Evolutionary conservation across 106 monocot genomes (phyloP).

Genomic region (Dendrobium huoshanense): DNA sequence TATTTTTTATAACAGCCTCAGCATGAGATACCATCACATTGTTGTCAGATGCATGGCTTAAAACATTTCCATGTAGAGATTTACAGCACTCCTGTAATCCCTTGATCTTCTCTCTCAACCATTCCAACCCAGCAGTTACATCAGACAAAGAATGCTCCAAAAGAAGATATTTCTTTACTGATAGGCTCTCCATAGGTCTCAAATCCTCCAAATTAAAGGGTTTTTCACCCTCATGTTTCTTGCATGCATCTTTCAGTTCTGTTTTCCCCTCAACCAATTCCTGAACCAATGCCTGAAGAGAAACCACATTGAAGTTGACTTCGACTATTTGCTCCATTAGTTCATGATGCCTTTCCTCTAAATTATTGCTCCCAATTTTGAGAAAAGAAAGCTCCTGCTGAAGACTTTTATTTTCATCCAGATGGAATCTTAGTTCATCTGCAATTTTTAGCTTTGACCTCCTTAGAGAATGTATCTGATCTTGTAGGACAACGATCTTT

Average conservation of each 20-base stretch:
- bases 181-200: slow-evolving; percentile 40
- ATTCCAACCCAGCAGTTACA: slow-evolving; percentile 51
- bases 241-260: slow-evolving; percentile 41
- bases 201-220: slow-evolving; percentile 29
- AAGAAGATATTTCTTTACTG: slow-evolving; percentile 29
- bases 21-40: slow-evolving; percentile 31
- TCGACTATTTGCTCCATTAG: slow-evolving; percentile 37
- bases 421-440: slow-evolving; percentile 25
- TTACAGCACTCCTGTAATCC: slow-evolving; percentile 51
- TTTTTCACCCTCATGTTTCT: slow-evolving; percentile 41
- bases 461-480: slow-evolving; percentile 28
- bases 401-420: slow-evolving; percentile 31
- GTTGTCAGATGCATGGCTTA: slow-evolving; percentile 30
- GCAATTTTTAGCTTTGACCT: slow-evolving; percentile 31
- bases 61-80: slow-evolving; percentile 23
- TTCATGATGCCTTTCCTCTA: slow-evolving; percentile 27
- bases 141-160: slow-evolving; percentile 58
- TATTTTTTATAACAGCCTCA: slow-evolving; percentile 25
- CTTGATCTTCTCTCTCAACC: slow-evolving; percentile 43
- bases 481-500: slow-evolving; percentile 33
- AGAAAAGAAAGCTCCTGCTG: slow-evolving; percentile 22
- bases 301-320: slow-evolving; percentile 24
- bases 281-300: slow-evolving; percentile 42
- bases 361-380: slow-evolving; percentile 25
- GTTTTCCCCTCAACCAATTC: slow-evolving; percentile 35